Evolutionary conservation across 148 eudicot genomes (phyloP), one percentile per base, ranked within the genome.

Genomic region (Camellia granthamiana): DNA sequence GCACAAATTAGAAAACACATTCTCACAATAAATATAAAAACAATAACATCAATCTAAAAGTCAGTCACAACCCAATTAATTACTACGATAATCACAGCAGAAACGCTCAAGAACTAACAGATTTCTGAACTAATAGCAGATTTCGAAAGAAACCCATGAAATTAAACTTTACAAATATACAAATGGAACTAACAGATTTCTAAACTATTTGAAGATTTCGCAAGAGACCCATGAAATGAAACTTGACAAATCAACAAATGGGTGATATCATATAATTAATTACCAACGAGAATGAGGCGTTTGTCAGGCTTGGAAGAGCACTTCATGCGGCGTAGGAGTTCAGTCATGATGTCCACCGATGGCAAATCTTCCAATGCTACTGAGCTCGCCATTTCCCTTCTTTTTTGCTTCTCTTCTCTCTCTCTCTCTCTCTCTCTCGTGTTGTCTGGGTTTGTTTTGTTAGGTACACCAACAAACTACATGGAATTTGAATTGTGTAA

Each of bases 211-310:
- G 38, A 9, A 74, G 7, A 49, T 49, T 49, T 7, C 38, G 38
- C 38, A 30, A 30, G 1, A 30, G 1, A 30, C 1, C 38, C 38
- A 30, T 49, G 52, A 7, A 49, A 49, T 5, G 52, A 49, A 49
- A 49, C 52, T 21, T 18, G 38, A 54, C 42, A 74, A 2, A 55
- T 19, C 61, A 8, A 59, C 52, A 56, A 30, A 75, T 75, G 43
- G 9, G 11, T 46, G 8, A 2, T 9, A 7, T 30, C 15, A 55
- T 74, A 56, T 58, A n/a, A 14, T 30, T 30, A 30, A 30, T 30
- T 79, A 94, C 98, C 98, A 51, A 94, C 89, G 84, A 94, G 93
- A 79, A 94, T 92, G 87, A 94, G 94, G 79, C 93, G 94, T 67
- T 92, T 92, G 88, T 92, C 97, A 56, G 98, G 97, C 67, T 94